phyloP scores from a whole-genome alignment of 371 early-diverging fungal genomes.

The Dinochytrium kinnereticum region DNA sequence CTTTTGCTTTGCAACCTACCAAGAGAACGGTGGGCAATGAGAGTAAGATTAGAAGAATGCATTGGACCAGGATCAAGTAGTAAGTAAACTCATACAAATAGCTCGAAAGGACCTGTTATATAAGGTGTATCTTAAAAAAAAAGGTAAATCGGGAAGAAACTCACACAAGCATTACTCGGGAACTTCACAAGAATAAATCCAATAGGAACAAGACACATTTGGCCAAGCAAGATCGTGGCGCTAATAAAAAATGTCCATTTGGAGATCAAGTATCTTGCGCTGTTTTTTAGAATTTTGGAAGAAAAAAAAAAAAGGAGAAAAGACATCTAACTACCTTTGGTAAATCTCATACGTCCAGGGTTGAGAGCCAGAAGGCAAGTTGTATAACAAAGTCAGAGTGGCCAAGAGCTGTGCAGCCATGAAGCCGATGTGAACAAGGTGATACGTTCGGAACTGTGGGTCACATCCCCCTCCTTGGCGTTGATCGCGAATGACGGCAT shows the following conservation, averaged over 20 bases:
- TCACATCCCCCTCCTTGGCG: neutral
- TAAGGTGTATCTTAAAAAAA: neutral
- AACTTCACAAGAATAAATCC: slow-evolving; percentile 6
- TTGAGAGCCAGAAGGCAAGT: neutral
- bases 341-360: neutral
- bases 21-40: neutral
- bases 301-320: neutral
- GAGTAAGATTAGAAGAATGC: slow-evolving; percentile 6
- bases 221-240: neutral
- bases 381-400: neutral
- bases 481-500: neutral
- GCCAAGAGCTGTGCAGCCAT: neutral
- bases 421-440: neutral
- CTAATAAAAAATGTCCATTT: slow-evolving; percentile 6
- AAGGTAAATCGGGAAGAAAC: neutral
- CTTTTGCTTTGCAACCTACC: neutral
- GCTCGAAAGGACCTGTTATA: neutral
- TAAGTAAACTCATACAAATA: slow-evolving; percentile 1
- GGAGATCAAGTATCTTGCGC: neutral
- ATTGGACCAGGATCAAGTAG: slow-evolving; percentile 13
- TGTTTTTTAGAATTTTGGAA: neutral
- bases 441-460: neutral
- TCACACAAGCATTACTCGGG: neutral
- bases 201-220: neutral
- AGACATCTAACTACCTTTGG: neutral